Evolutionary conservation across 371 early-diverging fungal genomes (phyloP), one percentile per base, ranked within the genome.

Genomic region (Saksenaea oblongispora): DNA sequence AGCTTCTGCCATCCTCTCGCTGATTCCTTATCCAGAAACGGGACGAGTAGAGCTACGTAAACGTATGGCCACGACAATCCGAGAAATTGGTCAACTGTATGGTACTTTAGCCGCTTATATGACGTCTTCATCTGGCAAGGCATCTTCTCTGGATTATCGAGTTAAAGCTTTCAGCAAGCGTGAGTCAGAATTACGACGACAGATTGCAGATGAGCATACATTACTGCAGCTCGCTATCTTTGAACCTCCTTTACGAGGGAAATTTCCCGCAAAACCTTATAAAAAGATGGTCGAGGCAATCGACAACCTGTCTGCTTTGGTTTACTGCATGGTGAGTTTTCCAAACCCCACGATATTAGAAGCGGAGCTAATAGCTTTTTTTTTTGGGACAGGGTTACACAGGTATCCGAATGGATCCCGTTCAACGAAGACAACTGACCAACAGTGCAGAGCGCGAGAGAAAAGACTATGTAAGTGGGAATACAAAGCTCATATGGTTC

Each of bases 271-370:
- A 5, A 62, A 59, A 14, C 67, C 59, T 18, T 75, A 75, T 58
- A 59, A 36, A 8, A 36, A 28, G 5, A 47, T 75, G 3, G 36
- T 72, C n/a, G 71, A 70, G 26, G 60, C 62, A 11, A 70, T 72
- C 24, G 76, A 75, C 44, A 72, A 72, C 54, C 67, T 75, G 76
- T 42, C 76, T 5, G 73, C 70, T 42, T 35, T 75, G 15, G 64
- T 75, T 0, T 41, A 58, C 14, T 62, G 63, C 35, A 75, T 75
- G 76, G 76, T 67, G 61, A 34, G 24, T 11, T 34, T 24, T 24
- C 31, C 36, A 5, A 9, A 54, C 13, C 39, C 2, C 11, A 3
- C 15, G 39, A 39, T 39, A 11, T n/a, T 39, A 14, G n/a, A 22
- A 47, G 11, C 51, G 51, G 51, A 47, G 51, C 5, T 36, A 10